phyloP scores from a whole-genome alignment of 2,329 filamentous ascomycete genomes.

The Gnomoniopsis sp. region DNA sequence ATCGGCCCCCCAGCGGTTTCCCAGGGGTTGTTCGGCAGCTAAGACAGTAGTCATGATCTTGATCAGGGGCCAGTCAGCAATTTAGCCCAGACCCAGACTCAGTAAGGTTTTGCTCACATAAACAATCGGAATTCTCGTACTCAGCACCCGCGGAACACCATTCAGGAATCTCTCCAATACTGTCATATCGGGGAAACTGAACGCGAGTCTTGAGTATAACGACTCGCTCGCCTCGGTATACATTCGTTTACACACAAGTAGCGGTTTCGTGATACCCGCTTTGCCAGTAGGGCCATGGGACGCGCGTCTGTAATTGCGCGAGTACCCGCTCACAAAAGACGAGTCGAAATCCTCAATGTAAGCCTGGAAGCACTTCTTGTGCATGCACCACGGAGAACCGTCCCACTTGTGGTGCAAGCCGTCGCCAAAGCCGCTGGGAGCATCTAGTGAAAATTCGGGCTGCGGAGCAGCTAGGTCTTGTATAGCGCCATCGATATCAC shows the following conservation, averaged over 20 bases:
- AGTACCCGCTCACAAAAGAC: background rate
- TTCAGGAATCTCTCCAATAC: background rate
- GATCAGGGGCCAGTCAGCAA: background rate
- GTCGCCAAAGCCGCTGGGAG: background rate
- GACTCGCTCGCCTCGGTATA: conserved; percentile 2
- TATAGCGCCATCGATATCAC: conserved; percentile 4
- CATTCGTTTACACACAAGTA: conserved; percentile 5
- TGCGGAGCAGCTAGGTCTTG: background rate
- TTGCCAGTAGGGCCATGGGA: too few relatives aligned
- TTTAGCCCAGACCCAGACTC: background rate
- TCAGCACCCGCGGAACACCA: background rate
- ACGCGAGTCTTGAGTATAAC: background rate
- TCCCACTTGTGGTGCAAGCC: background rate
- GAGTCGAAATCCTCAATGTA: background rate
- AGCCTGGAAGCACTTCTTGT: background rate
- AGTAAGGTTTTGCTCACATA: background rate
- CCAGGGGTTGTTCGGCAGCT: background rate
- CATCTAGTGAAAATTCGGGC: background rate
- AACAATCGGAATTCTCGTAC: background rate
- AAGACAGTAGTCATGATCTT: background rate
- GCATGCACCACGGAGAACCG: conserved; percentile 1
- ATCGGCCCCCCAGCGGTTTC: too few relatives aligned
- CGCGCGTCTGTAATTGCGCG: background rate
- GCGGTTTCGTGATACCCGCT: background rate
- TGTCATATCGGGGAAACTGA: background rate